Evolutionary conservation across 2,329 filamentous ascomycete species (phyloP), one percentile per base, ranked within the genome.

Genomic region (Rhytidhysteron rufulum): DNA sequence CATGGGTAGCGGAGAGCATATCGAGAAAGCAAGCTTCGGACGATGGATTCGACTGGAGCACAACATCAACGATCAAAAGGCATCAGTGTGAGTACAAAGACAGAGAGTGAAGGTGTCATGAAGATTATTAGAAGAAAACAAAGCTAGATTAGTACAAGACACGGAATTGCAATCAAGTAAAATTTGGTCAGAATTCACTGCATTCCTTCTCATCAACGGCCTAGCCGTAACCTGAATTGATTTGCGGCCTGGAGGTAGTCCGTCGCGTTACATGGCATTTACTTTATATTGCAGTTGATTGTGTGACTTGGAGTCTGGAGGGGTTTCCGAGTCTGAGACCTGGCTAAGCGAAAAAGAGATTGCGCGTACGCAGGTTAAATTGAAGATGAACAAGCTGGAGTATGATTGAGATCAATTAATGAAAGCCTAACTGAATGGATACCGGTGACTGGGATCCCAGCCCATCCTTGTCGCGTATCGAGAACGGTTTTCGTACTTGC

Each of bases 221-320:
- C 10, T 9, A 44, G 44, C 41, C 39, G 40, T 43, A 45, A 50
- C 45, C 39, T 47, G 41, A 30, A 31, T 6, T 17, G n/a, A 32
- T 34, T 39, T 33, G 45, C 52, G 49, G 53, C 47, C 48, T 48
- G 44, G 51, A 49, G 46, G 33, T 42, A 42, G 41, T 46, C 34
- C 19, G 37, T 16, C 43, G 34, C 39, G 38, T 47, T 50, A 49
- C 41, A 52, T 46, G 47, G 40, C 47, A 54, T 50, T 39, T 57
- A 54, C 45, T 43, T n/a, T 60, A 60, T 31, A 60, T 61, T 62
- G 45, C 43, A 34, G 34, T 61, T 58, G 45, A 58, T 62, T 58
- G 54, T 45, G 42, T 41, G 40, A 34, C 40, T 45, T 50, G 47
- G 45, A 44, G 43, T 43, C 48, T 52, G 38, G 45, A 43, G 39